Conservation (phyloP, 768 basidiomycete species). For the Serendipita sp. region DNA sequence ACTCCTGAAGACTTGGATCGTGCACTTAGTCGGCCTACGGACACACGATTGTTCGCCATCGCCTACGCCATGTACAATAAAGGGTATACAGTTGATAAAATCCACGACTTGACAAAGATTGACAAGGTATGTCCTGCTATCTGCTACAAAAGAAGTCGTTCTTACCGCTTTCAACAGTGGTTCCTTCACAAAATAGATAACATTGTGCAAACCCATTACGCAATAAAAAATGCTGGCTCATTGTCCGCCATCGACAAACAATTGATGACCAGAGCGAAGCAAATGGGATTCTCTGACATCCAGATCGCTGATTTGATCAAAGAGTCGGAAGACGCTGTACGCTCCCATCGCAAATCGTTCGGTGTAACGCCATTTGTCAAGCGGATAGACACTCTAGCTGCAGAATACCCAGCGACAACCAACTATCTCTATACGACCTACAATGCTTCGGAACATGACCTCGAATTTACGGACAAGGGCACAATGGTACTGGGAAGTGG, state of each 20-base stretch:
- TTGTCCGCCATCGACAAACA: conserved; percentile 55
- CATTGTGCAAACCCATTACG: conserved; percentile 76
- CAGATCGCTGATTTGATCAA: conserved; percentile 77
- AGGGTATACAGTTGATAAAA: conserved; percentile 71
- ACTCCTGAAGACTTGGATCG: conserved; percentile 71
- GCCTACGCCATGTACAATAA: conserved; percentile 96
- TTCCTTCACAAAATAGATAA: conserved; percentile 98
- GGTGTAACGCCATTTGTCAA: conserved; percentile 95
- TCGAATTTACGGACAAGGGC: conserved; percentile 88
- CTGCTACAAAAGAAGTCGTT: not conserved
- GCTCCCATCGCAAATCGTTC: conserved; percentile 70
- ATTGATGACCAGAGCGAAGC: conserved; percentile 75
- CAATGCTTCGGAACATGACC: conserved; percentile 90
- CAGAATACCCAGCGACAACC: conserved; percentile 96
- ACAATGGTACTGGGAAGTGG: conserved; percentile 99
- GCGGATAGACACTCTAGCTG: conserved; percentile 96
- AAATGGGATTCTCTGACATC: conserved; percentile 85
- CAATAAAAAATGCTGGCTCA: conserved; percentile 52
- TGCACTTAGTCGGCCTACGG: conserved; percentile 71
- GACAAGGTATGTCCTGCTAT: conserved; percentile 50
- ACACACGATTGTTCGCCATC: conserved; percentile 91
- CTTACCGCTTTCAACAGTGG: conserved; percentile 40
- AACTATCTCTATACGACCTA: conserved; percentile 99
- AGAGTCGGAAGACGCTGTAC: conserved; percentile 60
- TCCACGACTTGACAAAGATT: conserved; percentile 94